These are phyloP conservation scores for Pseudogymnoascus sp. DNA, from an alignment of 2,329 filamentous ascomycete species.

Conservation along the genomic window DNA sequence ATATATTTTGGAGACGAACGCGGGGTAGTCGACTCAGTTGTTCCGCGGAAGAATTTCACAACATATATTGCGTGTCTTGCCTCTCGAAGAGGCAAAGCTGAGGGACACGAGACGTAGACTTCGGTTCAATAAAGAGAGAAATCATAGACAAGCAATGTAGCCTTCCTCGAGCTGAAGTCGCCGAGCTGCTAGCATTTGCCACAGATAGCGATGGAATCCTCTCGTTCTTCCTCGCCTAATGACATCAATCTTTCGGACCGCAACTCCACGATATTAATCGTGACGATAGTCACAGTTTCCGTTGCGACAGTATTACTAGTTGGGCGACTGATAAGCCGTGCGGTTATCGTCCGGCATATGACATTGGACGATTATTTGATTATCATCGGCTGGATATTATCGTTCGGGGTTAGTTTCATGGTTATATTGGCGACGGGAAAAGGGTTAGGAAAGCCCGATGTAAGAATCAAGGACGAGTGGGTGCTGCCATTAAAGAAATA, in stretches of 20 bases:
- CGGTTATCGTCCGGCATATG: not conserved
- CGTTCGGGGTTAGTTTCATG: constrained; percentile 57
- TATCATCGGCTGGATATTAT: constrained; percentile 64
- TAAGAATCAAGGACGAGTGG: constrained; percentile 43
- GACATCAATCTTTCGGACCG: not conserved
- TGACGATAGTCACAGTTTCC: not conserved
- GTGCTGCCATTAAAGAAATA: constrained; percentile 45
- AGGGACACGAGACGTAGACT: not conserved
- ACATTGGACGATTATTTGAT: constrained; percentile 75
- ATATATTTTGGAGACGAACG: not conserved
- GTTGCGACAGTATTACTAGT: not conserved
- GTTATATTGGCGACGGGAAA: constrained; percentile 55
- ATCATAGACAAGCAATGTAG: not conserved
- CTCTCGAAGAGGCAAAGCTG: not conserved
- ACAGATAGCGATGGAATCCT: not conserved
- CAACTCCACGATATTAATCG: not conserved
- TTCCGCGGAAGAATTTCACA: not conserved
- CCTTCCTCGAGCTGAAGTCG: not conserved
- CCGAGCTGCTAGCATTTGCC: not conserved
- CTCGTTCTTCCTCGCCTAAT: not conserved
- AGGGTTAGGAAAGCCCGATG: constrained; percentile 61
- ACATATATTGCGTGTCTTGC: not conserved
- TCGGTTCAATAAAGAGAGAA: not conserved
- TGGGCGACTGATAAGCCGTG: not conserved
- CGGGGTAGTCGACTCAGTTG: not conserved